These are phyloP conservation scores for Leucosporidium yakuticum DNA, from an alignment of 768 basidiomycete species.

Conservation along the genomic window DNA sequence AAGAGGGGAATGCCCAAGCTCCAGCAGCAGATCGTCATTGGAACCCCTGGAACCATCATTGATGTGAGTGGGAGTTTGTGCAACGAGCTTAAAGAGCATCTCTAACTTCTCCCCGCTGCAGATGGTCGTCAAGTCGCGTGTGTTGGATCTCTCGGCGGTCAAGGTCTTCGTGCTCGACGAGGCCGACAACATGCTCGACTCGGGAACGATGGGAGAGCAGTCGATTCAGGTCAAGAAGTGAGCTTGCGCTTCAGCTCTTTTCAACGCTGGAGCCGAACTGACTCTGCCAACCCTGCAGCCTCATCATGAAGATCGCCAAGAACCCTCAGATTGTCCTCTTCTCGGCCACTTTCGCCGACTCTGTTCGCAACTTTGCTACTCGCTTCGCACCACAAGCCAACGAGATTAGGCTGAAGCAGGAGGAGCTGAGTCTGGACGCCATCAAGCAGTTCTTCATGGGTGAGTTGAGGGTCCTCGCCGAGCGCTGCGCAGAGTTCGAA, in stretches of 20 bases:
- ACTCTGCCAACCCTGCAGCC: constrained; percentile 10
- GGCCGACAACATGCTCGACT: constrained; percentile 97
- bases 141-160: constrained; percentile 66
- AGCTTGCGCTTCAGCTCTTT: constrained; percentile 38
- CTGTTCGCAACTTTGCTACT: constrained; percentile 81
- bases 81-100: not conserved
- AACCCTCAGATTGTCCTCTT: constrained; percentile 79
- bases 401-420: constrained; percentile 89
- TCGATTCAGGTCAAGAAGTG: constrained; percentile 90
- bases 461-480: constrained; percentile 1
- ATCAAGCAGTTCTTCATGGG: constrained; percentile 97
- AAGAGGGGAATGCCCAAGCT: constrained; percentile 47
- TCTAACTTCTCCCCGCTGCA: not conserved
- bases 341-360: constrained; percentile 95
- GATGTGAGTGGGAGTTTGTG: constrained; percentile 56
- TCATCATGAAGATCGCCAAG: constrained; percentile 36
- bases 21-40: constrained; percentile 85
- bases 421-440: constrained; percentile 86
- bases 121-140: constrained; percentile 34
- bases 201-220: constrained; percentile 80
- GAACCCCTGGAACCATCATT: constrained; percentile 90
- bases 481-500: not conserved
- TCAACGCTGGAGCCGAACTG: constrained; percentile 40
- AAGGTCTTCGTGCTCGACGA: constrained; percentile 95
- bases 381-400: constrained; percentile 92